A percentile compares a stretch with the other conserved stretches of the same genome.
Conservation (phyloP, 495 filamentous ascomycete species). For the Parmelia sp. region DNA sequence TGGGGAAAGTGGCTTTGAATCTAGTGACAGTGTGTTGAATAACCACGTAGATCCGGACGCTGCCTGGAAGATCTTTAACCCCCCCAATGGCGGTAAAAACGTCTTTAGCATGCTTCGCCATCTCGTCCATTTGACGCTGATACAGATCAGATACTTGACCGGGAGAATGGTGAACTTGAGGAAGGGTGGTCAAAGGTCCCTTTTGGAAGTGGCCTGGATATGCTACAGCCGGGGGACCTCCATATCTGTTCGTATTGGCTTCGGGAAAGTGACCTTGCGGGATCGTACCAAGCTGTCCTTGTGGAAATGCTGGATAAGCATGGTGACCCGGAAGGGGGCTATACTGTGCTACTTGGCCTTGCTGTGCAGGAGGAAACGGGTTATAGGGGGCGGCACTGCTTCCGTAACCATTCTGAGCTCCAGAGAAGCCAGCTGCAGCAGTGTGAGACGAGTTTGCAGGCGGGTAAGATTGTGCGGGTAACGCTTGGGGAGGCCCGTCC, state of each 20-base stretch:
- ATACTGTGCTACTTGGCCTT: constrained; percentile 3
- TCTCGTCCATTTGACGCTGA: constrained; percentile 49
- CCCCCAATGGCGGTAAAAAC: constrained; percentile 55
- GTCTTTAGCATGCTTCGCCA: constrained; percentile 53
- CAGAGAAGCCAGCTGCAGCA: constrained; percentile 9
- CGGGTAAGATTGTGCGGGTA: background rate
- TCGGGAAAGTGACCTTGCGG: constrained; percentile 9
- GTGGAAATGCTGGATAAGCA: constrained; percentile 4
- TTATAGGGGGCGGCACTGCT: constrained; percentile 7
- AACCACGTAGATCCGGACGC: constrained; percentile 55
- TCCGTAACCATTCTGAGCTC: constrained; percentile 9
- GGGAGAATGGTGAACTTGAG: constrained; percentile 12
- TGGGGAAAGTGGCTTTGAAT: constrained; percentile 48
- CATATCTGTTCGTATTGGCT: constrained; percentile 8
- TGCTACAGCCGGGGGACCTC: background rate
- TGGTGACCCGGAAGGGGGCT: constrained; percentile 8
- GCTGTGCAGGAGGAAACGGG: background rate
- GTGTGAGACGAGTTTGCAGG: background rate
- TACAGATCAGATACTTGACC: constrained; percentile 34
- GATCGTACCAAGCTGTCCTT: constrained; percentile 6
- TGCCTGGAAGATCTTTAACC: constrained; percentile 56
- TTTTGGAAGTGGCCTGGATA: constrained; percentile 15
- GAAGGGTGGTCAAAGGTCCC: background rate
- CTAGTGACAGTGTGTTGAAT: constrained; percentile 54
- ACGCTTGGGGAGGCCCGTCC: constrained; percentile 1